Conservation (phyloP, 805 yeast genomes). For the Saturnispora galanensis region DNA sequence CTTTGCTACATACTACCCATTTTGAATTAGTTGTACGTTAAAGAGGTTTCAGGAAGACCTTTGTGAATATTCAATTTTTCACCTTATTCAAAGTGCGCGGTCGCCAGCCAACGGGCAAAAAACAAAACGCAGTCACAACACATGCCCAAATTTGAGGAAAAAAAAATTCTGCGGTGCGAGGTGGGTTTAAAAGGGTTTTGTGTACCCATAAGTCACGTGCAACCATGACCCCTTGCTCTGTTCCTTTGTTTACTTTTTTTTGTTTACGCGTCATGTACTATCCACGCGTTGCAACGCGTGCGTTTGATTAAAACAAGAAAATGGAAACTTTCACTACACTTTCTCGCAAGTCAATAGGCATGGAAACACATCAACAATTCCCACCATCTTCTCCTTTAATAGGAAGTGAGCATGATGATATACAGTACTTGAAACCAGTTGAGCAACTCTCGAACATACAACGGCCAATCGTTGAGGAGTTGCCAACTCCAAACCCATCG, state of each 20-base stretch:
- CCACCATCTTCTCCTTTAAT: conserved; percentile 29
- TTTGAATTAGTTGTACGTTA: conserved; percentile 6
- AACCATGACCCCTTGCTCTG: not conserved
- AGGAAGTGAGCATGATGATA: conserved; percentile 5
- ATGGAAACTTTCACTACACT: no score
- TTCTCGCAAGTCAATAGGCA: no score
- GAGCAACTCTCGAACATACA: no score
- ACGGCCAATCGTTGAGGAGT: conserved; percentile 20
- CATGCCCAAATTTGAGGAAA: no score
- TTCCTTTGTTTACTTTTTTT: not conserved
- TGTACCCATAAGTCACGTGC: no score
- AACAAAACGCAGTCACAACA: conserved; percentile 3
- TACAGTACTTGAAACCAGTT: no score
- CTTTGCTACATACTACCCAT: conserved; percentile 8
- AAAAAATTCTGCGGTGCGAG: conserved; percentile 1
- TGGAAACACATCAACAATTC: conserved; percentile 16
- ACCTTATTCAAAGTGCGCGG: not conserved
- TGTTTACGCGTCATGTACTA: no score
- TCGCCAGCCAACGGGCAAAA: not conserved
- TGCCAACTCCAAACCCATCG: conserved; percentile 71
- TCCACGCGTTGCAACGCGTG: no score
- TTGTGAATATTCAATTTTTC: not conserved
- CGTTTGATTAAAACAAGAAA: no score
- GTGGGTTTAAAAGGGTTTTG: not conserved
- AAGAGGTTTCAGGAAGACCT: not conserved